A percentile compares a stretch with the other conserved stretches of the same genome.
Evolutionary conservation across 768 basidiomycete genomes (phyloP).

Genomic region (Russula sp.): DNA sequence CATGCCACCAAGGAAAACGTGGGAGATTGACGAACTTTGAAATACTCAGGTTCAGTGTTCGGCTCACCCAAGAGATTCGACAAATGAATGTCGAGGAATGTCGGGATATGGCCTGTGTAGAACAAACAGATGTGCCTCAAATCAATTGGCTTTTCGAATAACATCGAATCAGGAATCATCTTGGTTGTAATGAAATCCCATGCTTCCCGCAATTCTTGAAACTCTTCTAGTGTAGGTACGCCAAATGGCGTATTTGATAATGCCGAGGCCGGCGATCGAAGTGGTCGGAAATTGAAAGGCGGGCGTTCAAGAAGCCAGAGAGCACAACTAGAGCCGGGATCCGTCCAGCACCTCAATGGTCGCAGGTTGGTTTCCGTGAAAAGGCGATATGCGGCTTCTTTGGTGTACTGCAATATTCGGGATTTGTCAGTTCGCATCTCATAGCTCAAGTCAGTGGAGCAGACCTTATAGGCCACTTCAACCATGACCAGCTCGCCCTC

Average conservation of each 20-base stretch:
- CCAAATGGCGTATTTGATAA: conserved; percentile 45
- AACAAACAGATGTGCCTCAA: conserved; percentile 94
- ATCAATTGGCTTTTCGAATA: conserved; percentile 88
- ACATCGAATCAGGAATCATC: conserved; percentile 86
- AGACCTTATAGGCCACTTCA: conserved; percentile 85
- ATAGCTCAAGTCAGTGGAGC: neutral
- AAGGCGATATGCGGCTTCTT: conserved; percentile 57
- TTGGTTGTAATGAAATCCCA: conserved; percentile 82
- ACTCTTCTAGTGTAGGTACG: conserved; percentile 70
- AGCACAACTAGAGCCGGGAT: conserved; percentile 63
- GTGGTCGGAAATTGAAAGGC: conserved; percentile 65
- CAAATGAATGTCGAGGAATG: conserved; percentile 91
- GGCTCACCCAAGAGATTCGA: conserved; percentile 68
- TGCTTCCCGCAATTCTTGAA: conserved; percentile 76
- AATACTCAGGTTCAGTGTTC: conserved; percentile 78
- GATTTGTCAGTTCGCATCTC: neutral
- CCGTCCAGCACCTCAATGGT: conserved; percentile 81
- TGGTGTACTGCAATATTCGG: conserved; percentile 59
- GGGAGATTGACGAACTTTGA: conserved; percentile 45
- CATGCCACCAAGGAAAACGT: neutral
- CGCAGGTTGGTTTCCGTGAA: conserved; percentile 76
- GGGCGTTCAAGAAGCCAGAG: conserved; percentile 92
- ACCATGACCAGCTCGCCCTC: conserved; percentile 77
- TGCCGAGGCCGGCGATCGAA: conserved; percentile 36
- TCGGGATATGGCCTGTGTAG: conserved; percentile 90